A percentile compares a stretch with the other conserved stretches of the same genome.
Conservation (phyloP, 306 rosid species). For the Carpinus fangiana region DNA sequence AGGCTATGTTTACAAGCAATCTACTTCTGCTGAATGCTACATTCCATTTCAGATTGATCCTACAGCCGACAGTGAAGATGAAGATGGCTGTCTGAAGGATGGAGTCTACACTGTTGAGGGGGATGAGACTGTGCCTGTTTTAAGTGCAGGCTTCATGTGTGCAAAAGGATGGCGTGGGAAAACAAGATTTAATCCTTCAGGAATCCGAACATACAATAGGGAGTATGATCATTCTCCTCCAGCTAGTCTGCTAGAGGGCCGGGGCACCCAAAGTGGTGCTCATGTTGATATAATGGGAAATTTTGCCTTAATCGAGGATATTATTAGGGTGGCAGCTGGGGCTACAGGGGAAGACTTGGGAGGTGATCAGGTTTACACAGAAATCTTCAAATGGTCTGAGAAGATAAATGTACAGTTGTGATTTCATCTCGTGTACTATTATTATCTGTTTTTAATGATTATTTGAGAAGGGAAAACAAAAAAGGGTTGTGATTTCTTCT, state of each 20-base stretch:
- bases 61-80: slow-evolving; percentile 50
- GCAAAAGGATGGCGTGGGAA: slow-evolving; percentile 84
- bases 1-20: slow-evolving; percentile 67
- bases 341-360: slow-evolving; percentile 74
- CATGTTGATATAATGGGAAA: slow-evolving; percentile 95
- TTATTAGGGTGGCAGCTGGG: slow-evolving; percentile 77
- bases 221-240: slow-evolving; percentile 86
- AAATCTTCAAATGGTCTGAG: slow-evolving; percentile 79
- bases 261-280: slow-evolving; percentile 86
- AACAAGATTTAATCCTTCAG: slow-evolving; percentile 78
- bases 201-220: slow-evolving; percentile 52
- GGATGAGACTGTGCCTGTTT: slow-evolving; percentile 87
- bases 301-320: slow-evolving; percentile 77
- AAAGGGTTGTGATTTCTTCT: too few relatives aligned
- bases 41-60: slow-evolving; percentile 80
- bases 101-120: slow-evolving; percentile 78
- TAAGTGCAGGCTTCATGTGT: slow-evolving; percentile 88
- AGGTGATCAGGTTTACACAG: slow-evolving; percentile 68
- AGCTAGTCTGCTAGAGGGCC: slow-evolving; percentile 67
- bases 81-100: slow-evolving; percentile 56
- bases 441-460: background rate
- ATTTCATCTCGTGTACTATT: background rate
- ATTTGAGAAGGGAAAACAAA: too few relatives aligned
- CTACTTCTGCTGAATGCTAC: slow-evolving; percentile 65
- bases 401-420: slow-evolving; percentile 57